phyloP scores from a whole-genome alignment of 2,329 filamentous ascomycete species.

The Aspergillus jensenii region DNA sequence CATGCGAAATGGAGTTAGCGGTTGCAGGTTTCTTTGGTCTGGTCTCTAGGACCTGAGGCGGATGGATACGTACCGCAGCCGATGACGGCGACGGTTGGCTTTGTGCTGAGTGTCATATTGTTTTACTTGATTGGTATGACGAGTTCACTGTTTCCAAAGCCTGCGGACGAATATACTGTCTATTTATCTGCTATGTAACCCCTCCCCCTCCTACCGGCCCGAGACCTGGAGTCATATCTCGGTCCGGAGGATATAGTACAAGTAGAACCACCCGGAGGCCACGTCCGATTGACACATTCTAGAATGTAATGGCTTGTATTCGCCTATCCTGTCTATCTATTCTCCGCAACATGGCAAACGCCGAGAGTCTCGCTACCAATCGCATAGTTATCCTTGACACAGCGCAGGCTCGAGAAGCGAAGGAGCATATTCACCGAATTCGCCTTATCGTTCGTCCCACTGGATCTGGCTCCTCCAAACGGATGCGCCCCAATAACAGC shows the following conservation, averaged over 20 bases:
- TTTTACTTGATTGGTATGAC: too few species aligned
- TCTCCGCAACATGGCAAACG: background rate
- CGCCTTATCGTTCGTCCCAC: slow-evolving; percentile 72
- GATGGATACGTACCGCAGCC: background rate
- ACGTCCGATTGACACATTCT: too few species aligned
- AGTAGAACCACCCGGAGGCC: too few species aligned
- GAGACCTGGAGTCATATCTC: background rate
- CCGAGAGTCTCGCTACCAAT: background rate
- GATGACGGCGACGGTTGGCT: background rate
- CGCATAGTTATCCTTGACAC: slow-evolving; percentile 52
- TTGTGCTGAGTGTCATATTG: background rate
- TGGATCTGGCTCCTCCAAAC: slow-evolving; percentile 67
- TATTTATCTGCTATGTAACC: too few species aligned
- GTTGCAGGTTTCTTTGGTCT: background rate
- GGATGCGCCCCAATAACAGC: slow-evolving; percentile 73
- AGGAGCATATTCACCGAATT: slow-evolving; percentile 61
- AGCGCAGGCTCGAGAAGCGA: slow-evolving; percentile 63
- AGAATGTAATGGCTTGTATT: too few species aligned
- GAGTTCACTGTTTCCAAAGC: too few species aligned
- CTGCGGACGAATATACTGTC: too few species aligned
- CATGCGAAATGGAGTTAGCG: background rate
- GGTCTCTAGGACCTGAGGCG: too few species aligned
- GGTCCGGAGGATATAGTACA: too few species aligned
- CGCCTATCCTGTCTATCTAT: too few species aligned
- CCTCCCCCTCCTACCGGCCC: background rate